Percentiles rank a stretch among this genome's conserved stretches.
These are phyloP conservation scores for Cladophialophora psammophila DNA, from an alignment of 2,329 filamentous ascomycete species.

Conservation along the genomic window DNA sequence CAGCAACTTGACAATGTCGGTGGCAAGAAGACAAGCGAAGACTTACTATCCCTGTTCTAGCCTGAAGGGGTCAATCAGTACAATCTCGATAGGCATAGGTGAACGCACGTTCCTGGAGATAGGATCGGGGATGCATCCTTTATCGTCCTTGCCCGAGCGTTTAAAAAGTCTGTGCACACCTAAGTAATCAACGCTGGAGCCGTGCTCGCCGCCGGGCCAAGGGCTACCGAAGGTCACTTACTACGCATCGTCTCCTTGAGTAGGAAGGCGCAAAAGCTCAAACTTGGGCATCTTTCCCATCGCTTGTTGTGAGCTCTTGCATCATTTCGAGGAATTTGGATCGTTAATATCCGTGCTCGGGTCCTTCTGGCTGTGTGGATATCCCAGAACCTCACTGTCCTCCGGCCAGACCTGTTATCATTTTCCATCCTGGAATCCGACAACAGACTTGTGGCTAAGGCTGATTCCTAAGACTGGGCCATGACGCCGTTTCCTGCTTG, in stretches of 20 bases:
- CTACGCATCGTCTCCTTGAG: not conserved
- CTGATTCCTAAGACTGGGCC: not conserved
- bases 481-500: not conserved
- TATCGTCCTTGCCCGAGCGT: not conserved
- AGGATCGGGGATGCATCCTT: not conserved
- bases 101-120: not conserved
- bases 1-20: conserved; percentile 41
- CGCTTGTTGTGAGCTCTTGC: not conserved
- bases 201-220: not conserved
- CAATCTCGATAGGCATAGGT: conserved; percentile 7
- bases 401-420: not conserved
- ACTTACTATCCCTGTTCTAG: conserved; percentile 67
- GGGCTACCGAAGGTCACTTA: not conserved
- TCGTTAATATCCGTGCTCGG: not conserved
- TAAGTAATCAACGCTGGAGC: not conserved
- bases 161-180: not conserved
- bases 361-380: not conserved
- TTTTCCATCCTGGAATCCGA: too few relatives aligned
- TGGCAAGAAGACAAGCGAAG: conserved; percentile 66
- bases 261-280: not conserved
- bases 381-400: not conserved
- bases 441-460: not conserved
- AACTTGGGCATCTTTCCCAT: not conserved
- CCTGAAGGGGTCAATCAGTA: not conserved
- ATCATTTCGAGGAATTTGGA: not conserved